phyloP scores from a whole-genome alignment of 1,284 basidiomycete genomes.

The Apiotrichum veenhuisii region DNA sequence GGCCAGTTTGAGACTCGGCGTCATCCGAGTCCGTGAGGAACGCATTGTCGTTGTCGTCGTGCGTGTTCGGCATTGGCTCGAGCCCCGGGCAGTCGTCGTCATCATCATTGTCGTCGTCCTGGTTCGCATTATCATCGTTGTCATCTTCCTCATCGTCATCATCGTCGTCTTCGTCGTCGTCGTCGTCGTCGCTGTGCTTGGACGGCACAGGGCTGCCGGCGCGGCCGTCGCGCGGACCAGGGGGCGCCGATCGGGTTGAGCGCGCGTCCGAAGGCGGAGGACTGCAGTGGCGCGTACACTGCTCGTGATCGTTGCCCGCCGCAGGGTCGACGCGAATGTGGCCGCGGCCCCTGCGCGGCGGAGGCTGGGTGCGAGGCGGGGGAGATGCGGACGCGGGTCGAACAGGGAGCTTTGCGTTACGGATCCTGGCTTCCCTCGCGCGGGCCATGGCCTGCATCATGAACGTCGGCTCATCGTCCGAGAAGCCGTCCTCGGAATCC shows the following conservation, averaged over 20 bases:
- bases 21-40: neutral
- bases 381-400: constrained; percentile 14
- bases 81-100: neutral
- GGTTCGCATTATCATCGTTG: constrained; percentile 12
- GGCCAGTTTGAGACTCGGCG: neutral
- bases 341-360: constrained; percentile 32
- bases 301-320: constrained; percentile 11
- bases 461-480: constrained; percentile 22
- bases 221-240: constrained; percentile 36
- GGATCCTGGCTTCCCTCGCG: neutral
- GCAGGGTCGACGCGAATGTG: constrained; percentile 35
- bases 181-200: constrained; percentile 56
- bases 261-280: constrained; percentile 33
- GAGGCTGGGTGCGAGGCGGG: constrained; percentile 26
- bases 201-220: constrained; percentile 38
- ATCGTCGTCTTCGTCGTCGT: constrained; percentile 37
- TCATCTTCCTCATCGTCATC: constrained; percentile 58
- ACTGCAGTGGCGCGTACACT: constrained; percentile 35
- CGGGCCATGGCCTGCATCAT: constrained; percentile 8
- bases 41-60: constrained; percentile 11
- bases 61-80: constrained; percentile 9
- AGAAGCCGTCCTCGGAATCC: constrained; percentile 37
- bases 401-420: neutral
- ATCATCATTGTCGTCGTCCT: constrained; percentile 5
- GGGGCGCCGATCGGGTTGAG: constrained; percentile 22